Evolutionary conservation across 1,139 yeast genomes (phyloP).

Genomic region (Candida sojae): DNA sequence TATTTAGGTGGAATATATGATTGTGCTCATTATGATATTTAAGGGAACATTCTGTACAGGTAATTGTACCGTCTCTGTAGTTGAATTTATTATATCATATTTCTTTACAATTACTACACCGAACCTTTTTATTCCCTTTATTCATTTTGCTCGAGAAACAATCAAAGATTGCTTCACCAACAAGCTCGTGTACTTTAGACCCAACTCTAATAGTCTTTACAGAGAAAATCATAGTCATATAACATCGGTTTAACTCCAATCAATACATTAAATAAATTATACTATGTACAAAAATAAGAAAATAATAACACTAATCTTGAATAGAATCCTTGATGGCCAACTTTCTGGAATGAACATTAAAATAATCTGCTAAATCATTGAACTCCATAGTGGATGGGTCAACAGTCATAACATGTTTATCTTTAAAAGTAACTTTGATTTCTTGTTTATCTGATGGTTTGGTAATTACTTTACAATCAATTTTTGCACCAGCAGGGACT

Average conservation of each 20-base stretch:
- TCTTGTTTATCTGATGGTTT: conserved; percentile 51
- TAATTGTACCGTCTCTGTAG: too few relatives aligned
- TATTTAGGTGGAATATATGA: too few relatives aligned
- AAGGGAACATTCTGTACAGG: too few relatives aligned
- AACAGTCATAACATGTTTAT: conserved; percentile 67
- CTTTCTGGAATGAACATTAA: conserved; percentile 73
- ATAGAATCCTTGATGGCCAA: conserved; percentile 68
- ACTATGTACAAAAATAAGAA: conserved; percentile 9
- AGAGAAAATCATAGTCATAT: too few relatives aligned
- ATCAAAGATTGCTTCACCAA: too few relatives aligned
- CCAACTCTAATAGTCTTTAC: too few relatives aligned
- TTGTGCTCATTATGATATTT: too few relatives aligned
- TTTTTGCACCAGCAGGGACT: conserved; percentile 70
- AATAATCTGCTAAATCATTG: conserved; percentile 55
- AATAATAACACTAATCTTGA: conserved; percentile 15
- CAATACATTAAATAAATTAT: conserved; percentile 1
- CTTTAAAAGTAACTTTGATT: conserved; percentile 78
- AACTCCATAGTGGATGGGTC: conserved; percentile 61
- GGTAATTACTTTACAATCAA: conserved; percentile 56
- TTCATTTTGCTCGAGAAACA: too few relatives aligned
- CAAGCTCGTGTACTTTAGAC: too few relatives aligned
- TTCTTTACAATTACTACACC: too few relatives aligned
- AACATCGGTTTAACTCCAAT: neutral
- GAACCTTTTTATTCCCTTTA: too few relatives aligned
- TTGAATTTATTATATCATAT: too few relatives aligned